Conservation (phyloP, 2,329 filamentous ascomycete species). For the Aspergillus sp. region DNA sequence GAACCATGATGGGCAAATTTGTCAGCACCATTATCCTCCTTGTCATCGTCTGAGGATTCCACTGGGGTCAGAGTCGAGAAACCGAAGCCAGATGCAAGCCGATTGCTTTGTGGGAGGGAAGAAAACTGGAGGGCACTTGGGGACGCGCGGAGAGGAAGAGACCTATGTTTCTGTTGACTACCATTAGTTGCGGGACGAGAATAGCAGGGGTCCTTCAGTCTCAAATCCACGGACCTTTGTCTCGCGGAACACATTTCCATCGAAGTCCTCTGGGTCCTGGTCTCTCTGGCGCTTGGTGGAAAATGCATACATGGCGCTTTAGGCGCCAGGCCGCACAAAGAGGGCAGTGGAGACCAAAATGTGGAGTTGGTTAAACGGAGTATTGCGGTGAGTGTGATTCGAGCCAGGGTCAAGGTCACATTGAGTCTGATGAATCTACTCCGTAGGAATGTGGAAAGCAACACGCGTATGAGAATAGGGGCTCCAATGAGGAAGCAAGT, state of each 20-base stretch:
- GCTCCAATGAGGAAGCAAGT: neutral
- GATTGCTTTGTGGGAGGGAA: conserved; percentile 20
- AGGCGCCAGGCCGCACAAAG: neutral
- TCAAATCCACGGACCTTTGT: conserved; percentile 28
- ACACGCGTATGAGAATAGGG: neutral
- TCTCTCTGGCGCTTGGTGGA: conserved; percentile 32
- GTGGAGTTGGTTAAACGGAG: neutral
- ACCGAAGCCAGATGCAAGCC: conserved; percentile 19
- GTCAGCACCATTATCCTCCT: conserved; percentile 28
- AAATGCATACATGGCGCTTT: conserved; percentile 25
- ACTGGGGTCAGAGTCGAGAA: conserved; percentile 37
- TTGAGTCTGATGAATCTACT: neutral
- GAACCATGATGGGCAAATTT: neutral
- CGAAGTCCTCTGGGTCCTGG: conserved; percentile 63
- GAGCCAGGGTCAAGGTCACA: neutral
- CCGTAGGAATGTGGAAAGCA: neutral
- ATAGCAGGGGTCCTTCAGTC: neutral
- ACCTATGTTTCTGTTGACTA: conserved; percentile 33
- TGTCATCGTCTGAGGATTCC: conserved; percentile 42
- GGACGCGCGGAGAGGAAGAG: conserved; percentile 34
- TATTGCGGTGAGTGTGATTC: neutral
- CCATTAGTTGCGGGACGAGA: conserved; percentile 14
- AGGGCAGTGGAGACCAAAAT: neutral
- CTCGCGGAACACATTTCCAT: conserved; percentile 43
- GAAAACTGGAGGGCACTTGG: conserved; percentile 24